Evolutionary conservation across 2,329 filamentous ascomycete genomes (phyloP).

Genomic region (Metarhizium guizhouense): DNA sequence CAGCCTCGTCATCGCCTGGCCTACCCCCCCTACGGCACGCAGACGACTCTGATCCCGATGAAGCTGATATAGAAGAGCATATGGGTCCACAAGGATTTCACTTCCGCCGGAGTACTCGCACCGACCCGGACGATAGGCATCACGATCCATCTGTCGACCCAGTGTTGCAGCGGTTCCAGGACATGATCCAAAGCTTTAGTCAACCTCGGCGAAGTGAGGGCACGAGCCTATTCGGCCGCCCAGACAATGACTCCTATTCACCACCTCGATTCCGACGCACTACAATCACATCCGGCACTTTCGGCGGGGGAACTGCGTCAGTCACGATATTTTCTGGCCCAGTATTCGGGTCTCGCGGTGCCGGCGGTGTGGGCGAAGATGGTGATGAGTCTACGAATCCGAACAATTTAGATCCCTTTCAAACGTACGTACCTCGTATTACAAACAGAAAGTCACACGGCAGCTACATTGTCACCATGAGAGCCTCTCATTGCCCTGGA

Average conservation of each 20-base stretch:
- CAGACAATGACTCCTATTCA: background rate
- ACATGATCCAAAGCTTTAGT: slow-evolving; percentile 33
- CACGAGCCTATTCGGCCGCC: background rate
- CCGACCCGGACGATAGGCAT: slow-evolving; percentile 16
- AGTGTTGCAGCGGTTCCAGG: slow-evolving; percentile 32
- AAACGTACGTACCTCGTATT: slow-evolving; percentile 31
- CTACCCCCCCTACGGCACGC: slow-evolving; percentile 18
- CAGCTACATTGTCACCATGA: background rate
- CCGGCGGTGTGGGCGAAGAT: background rate
- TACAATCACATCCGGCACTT: slow-evolving; percentile 26
- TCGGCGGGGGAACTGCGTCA: slow-evolving; percentile 34
- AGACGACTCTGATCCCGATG: slow-evolving; percentile 47
- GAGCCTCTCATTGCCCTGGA: background rate
- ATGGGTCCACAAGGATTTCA: slow-evolving; percentile 33
- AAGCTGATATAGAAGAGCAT: slow-evolving; percentile 49
- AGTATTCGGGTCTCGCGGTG: slow-evolving; percentile 11
- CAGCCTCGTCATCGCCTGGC: slow-evolving; percentile 21
- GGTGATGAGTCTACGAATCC: slow-evolving; percentile 9
- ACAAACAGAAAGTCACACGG: background rate
- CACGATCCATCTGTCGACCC: slow-evolving; percentile 26
- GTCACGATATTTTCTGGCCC: slow-evolving; percentile 39
- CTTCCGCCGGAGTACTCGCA: slow-evolving; percentile 26
- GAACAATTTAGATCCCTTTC: slow-evolving; percentile 32
- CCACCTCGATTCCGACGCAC: slow-evolving; percentile 25
- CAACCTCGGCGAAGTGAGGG: slow-evolving; percentile 3